Conservation (phyloP, 768 basidiomycete genomes). For the Lactarius deliciosus region DNA sequence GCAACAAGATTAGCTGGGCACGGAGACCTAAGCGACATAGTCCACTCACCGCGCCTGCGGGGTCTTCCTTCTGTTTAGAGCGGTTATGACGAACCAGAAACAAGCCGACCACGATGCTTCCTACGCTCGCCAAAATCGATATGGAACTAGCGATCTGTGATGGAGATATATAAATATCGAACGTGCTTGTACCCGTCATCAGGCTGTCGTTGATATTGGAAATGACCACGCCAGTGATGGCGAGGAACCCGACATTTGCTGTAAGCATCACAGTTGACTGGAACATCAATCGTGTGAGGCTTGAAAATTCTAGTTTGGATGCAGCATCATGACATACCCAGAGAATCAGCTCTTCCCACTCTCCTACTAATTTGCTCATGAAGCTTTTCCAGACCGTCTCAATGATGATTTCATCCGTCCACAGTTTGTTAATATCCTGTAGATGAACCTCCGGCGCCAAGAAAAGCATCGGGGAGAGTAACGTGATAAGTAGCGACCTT, state of each 20-base stretch:
- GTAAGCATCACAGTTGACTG: conserved; percentile 34
- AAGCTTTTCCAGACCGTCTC: not conserved
- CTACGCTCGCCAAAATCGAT: conserved; percentile 48
- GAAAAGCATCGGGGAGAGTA: not conserved
- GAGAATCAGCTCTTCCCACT: conserved; percentile 8
- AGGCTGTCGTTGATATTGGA: not conserved
- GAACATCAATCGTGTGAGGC: not conserved
- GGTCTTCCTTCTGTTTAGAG: conserved; percentile 37
- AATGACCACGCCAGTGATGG: conserved; percentile 34
- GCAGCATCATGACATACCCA: not conserved
- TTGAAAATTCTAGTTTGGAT: not conserved
- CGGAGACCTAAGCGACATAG: not conserved
- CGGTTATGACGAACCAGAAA: conserved; percentile 46
- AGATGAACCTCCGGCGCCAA: conserved; percentile 9
- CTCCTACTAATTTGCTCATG: not conserved
- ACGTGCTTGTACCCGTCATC: not conserved
- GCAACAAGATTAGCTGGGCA: not conserved
- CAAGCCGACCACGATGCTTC: conserved; percentile 47
- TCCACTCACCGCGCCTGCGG: conserved; percentile 22
- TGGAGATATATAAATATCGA: not conserved
- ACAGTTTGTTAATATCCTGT: not conserved
- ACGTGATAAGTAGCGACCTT: not conserved
- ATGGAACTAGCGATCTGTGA: conserved; percentile 45
- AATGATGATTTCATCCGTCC: conserved; percentile 7
- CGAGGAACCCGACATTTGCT: conserved; percentile 34